phyloP scores from a whole-genome alignment of 371 early-diverging fungal genomes.

The Gilbertella persicaria region DNA sequence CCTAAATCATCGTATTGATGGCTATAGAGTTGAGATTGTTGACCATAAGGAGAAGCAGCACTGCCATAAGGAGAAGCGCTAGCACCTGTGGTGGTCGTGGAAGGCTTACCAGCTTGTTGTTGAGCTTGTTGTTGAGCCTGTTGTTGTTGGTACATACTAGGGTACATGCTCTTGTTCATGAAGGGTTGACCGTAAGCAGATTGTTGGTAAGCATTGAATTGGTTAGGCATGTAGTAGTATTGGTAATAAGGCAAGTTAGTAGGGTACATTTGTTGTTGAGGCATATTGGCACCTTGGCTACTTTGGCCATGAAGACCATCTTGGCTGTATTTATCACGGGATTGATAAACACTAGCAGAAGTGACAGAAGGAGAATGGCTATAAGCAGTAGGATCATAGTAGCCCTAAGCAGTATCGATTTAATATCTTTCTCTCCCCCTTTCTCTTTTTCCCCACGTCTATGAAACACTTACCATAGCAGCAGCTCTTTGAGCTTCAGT shows the following conservation, averaged over 20 bases:
- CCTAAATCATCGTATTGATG: constrained; percentile 52
- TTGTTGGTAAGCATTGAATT: constrained; percentile 72
- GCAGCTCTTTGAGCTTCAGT: constrained; percentile 51
- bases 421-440: constrained; percentile 26
- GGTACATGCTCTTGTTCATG: constrained; percentile 84
- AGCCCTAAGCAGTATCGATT: constrained; percentile 42
- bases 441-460: background rate
- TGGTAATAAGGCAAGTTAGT: constrained; percentile 64
- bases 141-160: constrained; percentile 60
- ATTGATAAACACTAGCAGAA: constrained; percentile 41
- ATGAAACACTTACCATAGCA: constrained; percentile 44
- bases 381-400: constrained; percentile 59
- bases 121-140: constrained; percentile 10
- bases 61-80: constrained; percentile 30
- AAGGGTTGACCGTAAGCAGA: constrained; percentile 83
- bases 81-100: constrained; percentile 14
- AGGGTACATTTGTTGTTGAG: constrained; percentile 43
- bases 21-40: constrained; percentile 51
- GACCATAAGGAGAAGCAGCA: constrained; percentile 38
- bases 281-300: constrained; percentile 22
- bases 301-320: constrained; percentile 22
- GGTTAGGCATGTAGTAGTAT: constrained; percentile 75
- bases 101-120: constrained; percentile 26
- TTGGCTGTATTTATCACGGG: constrained; percentile 36
- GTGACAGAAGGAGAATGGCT: constrained; percentile 45